Conservation (phyloP, 1,284 basidiomycete genomes). For the Rhodotorula sp. region DNA sequence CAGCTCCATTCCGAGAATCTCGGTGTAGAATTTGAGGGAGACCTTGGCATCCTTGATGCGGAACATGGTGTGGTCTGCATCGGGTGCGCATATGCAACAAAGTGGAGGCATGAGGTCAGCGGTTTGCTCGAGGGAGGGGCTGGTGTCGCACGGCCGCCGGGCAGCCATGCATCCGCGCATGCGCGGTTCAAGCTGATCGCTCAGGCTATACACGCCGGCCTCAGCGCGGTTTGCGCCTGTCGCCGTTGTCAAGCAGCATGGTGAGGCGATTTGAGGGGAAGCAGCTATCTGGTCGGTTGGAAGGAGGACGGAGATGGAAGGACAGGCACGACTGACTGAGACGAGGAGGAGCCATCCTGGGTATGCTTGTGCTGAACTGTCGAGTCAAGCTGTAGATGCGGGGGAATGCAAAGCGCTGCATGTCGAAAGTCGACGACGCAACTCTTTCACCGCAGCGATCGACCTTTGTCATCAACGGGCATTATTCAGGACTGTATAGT, state of each 20-base stretch:
- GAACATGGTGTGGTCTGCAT: conserved; percentile 73
- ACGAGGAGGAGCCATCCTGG: conserved; percentile 9
- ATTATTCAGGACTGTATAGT: no score
- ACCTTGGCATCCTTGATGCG: conserved; percentile 61
- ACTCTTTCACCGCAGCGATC: neutral
- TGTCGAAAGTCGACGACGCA: neutral
- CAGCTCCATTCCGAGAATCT: conserved; percentile 83
- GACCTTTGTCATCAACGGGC: neutral
- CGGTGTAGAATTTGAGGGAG: conserved; percentile 28
- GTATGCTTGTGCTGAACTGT: neutral
- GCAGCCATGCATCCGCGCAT: no score
- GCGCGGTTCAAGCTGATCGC: no score
- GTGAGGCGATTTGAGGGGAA: neutral
- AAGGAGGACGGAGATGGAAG: neutral
- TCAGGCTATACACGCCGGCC: no score
- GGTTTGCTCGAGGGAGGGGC: neutral
- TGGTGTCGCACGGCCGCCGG: neutral
- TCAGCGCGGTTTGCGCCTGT: no score
- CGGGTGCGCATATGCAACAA: neutral
- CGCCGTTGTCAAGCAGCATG: no score
- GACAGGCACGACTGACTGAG: conserved; percentile 10
- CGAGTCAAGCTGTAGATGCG: neutral
- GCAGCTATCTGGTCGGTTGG: no score
- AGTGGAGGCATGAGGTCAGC: neutral
- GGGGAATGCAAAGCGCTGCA: neutral